Base-by-base conservation (phyloP, 352 stramenopile species). In the Elongisporangium anandrum region DNA sequence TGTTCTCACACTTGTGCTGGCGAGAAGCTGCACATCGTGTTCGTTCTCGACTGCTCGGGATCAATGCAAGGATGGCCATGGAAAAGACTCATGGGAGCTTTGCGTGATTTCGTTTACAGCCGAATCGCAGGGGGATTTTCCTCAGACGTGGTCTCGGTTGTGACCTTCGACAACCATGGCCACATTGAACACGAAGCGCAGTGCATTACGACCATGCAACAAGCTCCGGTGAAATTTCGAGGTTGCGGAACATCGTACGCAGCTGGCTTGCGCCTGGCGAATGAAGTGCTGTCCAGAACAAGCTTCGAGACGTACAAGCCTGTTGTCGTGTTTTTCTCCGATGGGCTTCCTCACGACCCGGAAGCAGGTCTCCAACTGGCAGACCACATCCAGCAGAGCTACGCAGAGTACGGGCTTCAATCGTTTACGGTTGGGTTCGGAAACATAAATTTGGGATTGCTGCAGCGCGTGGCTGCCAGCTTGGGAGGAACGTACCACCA, bases 281-380 rank as follows among this genome's bases (percentile, higher is more conserved):
- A 73, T 20, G 81, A 91, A 24, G 72, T 95, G 24, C 58, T 95
- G 12, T 95, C 85, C 7, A 75, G 85, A 54, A 70, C 78, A 22
- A 69, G 76, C 19, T 85, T 87, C 51, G 71, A 80, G 16, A 54
- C 39, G 13, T 90, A 87, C 68, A 80, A 85, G 60, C 83, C 85
- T 8, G 73, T 81, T 3, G 19, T 95, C 2, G 66, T 95, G 16
- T 92, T 95, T 51, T 93, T 95, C 57, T 90, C 81, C 13, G 82
- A 94, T 50, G 85, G 82, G 0, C 73, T 88, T 5, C 85, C 85
- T 2, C 54, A 34, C 10, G 77, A 90, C 51, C 58, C 64, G 0
- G 3, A 56, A 13, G 61, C 75, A 22, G 81, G 82, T 4, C 76
- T 86, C 39, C 59, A 75, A 23, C 34, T 92, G n/a, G 82, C 77